Evolutionary conservation across 768 basidiomycete genomes (phyloP), one percentile per base, ranked within the genome.

Genomic region (Strobilomyces echinocephalus): DNA sequence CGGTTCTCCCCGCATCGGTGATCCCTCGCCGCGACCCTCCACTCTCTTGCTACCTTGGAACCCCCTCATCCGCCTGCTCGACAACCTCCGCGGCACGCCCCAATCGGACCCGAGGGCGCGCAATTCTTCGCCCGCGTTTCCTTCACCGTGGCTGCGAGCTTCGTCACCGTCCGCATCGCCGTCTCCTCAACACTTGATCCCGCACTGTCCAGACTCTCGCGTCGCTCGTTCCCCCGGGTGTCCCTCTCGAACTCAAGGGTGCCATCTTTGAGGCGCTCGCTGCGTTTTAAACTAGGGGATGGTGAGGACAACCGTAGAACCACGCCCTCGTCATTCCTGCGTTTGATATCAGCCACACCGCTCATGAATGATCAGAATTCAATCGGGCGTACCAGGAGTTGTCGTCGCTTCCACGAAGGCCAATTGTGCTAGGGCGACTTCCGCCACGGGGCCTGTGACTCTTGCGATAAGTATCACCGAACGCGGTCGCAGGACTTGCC

Each of bases 221-320:
- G 33, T 81, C 84, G 0, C 79, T 95, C 31, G 79, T 93, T 46
- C 87, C 88, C 3, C 76, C 90, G 1, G 78, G 85, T 11, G 79
- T 94, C n/a, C 90, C 92, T 1, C 76, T 95, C n/a, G 91, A 95
- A 61, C 76, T 95, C 46, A 95, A 95, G 60, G 93, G 91, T 6
- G 83, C 88, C 0, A 73, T 94, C 4, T 89, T 94, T 57, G 83
- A 89, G 39, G 82, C 90, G 0, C 73, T 95, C 8, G 80, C 88
- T 7, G 84, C 91, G 2, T 95, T 95, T 71, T 89, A n/a, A n/a
- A n/a, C n/a, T n/a, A n/a, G n/a, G n/a, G n/a, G n/a, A n/a, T n/a
- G n/a, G n/a, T n/a, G n/a, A n/a, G n/a, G n/a, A n/a, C n/a, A n/a
- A n/a, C n/a, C n/a, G n/a, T n/a, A n/a, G n/a, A n/a, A n/a, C n/a